phyloP scores from a whole-genome alignment of 2,329 filamentous ascomycete species.

The Chaetomium sp. region DNA sequence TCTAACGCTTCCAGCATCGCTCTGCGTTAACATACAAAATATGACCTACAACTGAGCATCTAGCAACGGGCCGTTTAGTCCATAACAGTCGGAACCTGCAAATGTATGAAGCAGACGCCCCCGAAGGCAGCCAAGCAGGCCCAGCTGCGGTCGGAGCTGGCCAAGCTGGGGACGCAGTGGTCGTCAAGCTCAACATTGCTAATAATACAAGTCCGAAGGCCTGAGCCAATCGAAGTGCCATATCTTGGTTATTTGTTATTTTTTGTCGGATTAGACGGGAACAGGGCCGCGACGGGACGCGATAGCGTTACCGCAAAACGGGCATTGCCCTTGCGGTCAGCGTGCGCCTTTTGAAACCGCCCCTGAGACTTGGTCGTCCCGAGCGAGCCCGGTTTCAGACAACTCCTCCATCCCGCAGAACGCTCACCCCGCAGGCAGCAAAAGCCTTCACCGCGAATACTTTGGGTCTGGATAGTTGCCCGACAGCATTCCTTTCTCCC shows the following conservation, averaged over 20 bases:
- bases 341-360: slow-evolving; percentile 3
- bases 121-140: not conserved
- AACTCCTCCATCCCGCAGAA: not conserved
- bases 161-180: not conserved
- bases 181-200: no score
- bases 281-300: not conserved
- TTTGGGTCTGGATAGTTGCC: not conserved
- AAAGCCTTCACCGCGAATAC: not conserved
- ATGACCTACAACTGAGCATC: not conserved
- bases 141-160: not conserved
- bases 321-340: not conserved
- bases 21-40: not conserved
- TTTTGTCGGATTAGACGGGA: not conserved
- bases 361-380: slow-evolving; percentile 7
- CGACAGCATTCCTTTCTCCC: not conserved
- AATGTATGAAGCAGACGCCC: not conserved
- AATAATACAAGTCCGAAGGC: not conserved
- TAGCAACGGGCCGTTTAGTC: not conserved
- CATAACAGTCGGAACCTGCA: not conserved
- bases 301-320: not conserved
- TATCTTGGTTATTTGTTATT: not conserved
- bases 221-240: not conserved
- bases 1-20: not conserved
- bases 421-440: not conserved
- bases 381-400: slow-evolving; percentile 6